Base-by-base conservation (phyloP, 352 stramenopile genomes). In the Globisporangium alternatum region DNA sequence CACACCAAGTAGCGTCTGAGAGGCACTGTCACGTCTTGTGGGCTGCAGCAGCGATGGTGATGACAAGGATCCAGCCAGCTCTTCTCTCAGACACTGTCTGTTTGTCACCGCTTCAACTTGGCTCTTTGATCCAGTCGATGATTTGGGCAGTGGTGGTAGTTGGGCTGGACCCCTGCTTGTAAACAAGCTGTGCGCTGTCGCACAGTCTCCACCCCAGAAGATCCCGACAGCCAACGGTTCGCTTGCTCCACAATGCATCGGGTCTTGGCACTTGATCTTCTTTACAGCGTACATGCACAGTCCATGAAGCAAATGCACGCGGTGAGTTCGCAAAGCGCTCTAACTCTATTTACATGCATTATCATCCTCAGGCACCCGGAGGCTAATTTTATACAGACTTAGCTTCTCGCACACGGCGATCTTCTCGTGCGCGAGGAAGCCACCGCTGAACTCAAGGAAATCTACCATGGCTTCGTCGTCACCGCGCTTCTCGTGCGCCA, bases 401-500 rank as follows among this genome's bases (percentile, higher is more conserved):
- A 88, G 76, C 30, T 68, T 75, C 33, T 66, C 68, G 43, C 80
- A 67, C 13, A 72, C 59, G 2, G 71, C 68, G 30, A 92, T 77
- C n/a, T 65, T 57, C 56, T 91, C 60, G 48, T 61, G 66, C 22
- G 43, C 64, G n/a, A 94, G 56, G 30, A 76, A 74, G 47, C 48
- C 13, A 0, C 65, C 58, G 39, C 65, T 81, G 47, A 81, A 91
- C 2, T 60, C 65, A 28, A 88, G 66, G 62, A 94, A 94, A 56
- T 94, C 86, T 13, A 35, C 64, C 69, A 92, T 81, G 13, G 86
- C 81, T 60, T 87, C 80, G 69, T 94, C 85, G 31, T 89, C 81
- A 25, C 86, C 86, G 41, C 86, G 74, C 28, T 75, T 70, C 64
- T 94, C 86, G 60, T 94, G 83, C 13, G 80, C 75, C 41, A 94